Percentiles rank a stretch among this genome's conserved stretches.
phyloP scores from a whole-genome alignment of 495 filamentous ascomycete species.

The Hypoxylon rickii region DNA sequence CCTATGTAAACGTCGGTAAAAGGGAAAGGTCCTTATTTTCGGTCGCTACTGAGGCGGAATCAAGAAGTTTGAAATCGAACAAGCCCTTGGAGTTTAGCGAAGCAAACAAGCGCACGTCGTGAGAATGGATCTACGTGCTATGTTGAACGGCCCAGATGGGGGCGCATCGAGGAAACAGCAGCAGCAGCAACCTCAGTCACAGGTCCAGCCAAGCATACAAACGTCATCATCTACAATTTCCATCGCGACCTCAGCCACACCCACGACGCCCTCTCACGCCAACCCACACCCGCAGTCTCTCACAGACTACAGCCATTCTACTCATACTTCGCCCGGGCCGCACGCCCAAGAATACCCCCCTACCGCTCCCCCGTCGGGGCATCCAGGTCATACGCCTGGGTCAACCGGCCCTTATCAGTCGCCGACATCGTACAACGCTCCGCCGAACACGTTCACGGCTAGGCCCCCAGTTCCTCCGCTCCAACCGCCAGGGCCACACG shows the following conservation, averaged over 20 bases:
- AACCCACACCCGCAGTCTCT: constrained; percentile 46
- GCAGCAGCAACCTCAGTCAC: constrained; percentile 1
- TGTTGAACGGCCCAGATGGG: constrained; percentile 56
- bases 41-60: too few relatives aligned
- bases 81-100: constrained; percentile 21
- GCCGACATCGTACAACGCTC: constrained; percentile 47
- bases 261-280: constrained; percentile 54
- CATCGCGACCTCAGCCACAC: constrained; percentile 38
- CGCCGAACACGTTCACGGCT: constrained; percentile 45
- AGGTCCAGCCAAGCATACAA: constrained; percentile 28
- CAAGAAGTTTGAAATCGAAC: constrained; percentile 6
- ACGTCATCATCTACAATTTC: constrained; percentile 28
- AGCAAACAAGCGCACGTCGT: constrained; percentile 21
- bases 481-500: constrained; percentile 52
- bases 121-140: constrained; percentile 61
- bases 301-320: constrained; percentile 51
- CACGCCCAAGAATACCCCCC: constrained; percentile 37
- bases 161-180: constrained; percentile 36
- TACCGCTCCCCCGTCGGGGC: constrained; percentile 11
- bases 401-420: constrained; percentile 44
- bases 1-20: too few relatives aligned
- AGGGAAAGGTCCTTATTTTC: too few relatives aligned
- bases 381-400: constrained; percentile 36
- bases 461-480: constrained; percentile 56
- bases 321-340: constrained; percentile 47